Percentiles rank a stretch among this genome's conserved stretches.
Evolutionary conservation across 306 rosid genomes (phyloP).

Genomic region (Cucurbita argyrosperma): DNA sequence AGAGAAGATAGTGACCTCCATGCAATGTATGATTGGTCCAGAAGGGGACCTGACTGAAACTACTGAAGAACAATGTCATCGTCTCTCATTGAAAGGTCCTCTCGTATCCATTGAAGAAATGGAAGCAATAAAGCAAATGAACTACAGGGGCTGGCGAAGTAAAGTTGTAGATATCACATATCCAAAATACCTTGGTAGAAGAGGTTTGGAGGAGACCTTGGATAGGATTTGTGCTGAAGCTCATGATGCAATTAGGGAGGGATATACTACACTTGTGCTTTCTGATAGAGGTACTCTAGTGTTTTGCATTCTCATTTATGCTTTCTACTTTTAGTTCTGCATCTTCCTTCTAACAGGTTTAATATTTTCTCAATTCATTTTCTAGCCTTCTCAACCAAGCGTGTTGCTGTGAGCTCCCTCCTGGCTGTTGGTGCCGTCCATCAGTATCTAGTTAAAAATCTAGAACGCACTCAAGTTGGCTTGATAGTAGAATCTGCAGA

Average conservation of each 20-base stretch:
- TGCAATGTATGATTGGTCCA: slow-evolving; percentile 95
- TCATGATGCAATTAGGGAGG: slow-evolving; percentile 64
- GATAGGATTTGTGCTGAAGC: slow-evolving; percentile 79
- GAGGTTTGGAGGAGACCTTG: slow-evolving; percentile 75
- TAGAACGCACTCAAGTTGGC: slow-evolving; percentile 89
- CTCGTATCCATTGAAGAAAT: slow-evolving; percentile 62
- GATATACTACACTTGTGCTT: slow-evolving; percentile 71
- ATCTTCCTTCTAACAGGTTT: neutral
- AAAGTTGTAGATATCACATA: slow-evolving; percentile 86
- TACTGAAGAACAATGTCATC: slow-evolving; percentile 81
- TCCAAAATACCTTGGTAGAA: slow-evolving; percentile 58
- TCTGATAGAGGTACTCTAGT: slow-evolving; percentile 82
- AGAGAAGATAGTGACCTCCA: slow-evolving; percentile 94
- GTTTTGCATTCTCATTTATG: neutral
- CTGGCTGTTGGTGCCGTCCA: slow-evolving; percentile 95
- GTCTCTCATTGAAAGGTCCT: slow-evolving; percentile 83
- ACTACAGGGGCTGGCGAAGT: slow-evolving; percentile 77
- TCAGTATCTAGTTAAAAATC: slow-evolving; percentile 77
- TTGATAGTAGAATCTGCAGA: slow-evolving; percentile 92
- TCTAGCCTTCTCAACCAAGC: slow-evolving; percentile 69
- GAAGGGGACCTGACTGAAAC: slow-evolving; percentile 93
- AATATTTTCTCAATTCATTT: neutral
- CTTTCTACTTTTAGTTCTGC: neutral
- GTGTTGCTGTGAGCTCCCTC: slow-evolving; percentile 88
- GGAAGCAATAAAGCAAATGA: slow-evolving; percentile 80